Evolutionary conservation across 345 rosid genomes (phyloP).

Genomic region (Turritis glabra): DNA sequence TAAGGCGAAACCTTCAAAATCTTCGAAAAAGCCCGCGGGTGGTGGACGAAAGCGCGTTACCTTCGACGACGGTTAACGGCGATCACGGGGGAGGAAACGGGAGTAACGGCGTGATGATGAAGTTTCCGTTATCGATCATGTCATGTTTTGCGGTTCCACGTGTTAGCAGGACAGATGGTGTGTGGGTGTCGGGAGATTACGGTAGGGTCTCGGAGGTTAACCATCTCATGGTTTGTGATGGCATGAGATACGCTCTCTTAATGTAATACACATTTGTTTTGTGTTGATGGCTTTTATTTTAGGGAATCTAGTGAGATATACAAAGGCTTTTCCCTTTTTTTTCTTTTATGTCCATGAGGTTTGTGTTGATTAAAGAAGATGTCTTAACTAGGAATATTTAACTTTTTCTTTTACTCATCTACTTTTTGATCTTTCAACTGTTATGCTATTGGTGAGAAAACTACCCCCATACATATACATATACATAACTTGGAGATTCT

Average conservation of each 20-base stretch:
- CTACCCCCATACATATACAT: neutral
- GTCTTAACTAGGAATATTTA: conserved; percentile 3
- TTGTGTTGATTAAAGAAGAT: conserved; percentile 1
- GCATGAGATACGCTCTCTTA: conserved; percentile 94
- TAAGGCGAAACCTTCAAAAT: conserved; percentile 50
- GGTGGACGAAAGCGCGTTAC: conserved; percentile 66
- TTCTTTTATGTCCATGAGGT: conserved; percentile 13
- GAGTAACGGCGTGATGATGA: conserved; percentile 32
- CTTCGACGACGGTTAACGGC: conserved; percentile 27
- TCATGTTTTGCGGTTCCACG: conserved; percentile 80
- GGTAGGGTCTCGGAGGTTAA: conserved; percentile 70
- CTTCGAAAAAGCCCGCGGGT: conserved; percentile 64
- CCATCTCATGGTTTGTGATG: conserved; percentile 84
- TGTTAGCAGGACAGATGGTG: conserved; percentile 58
- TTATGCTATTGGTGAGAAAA: neutral
- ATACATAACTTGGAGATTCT: neutral
- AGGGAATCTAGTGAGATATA: conserved; percentile 14
- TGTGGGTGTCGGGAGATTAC: conserved; percentile 76
- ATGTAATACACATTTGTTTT: conserved; percentile 47
- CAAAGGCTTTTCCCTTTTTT: neutral
- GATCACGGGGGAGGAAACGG: conserved; percentile 1
- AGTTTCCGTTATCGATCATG: conserved; percentile 52
- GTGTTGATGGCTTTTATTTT: conserved; percentile 8
- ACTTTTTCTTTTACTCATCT: neutral
- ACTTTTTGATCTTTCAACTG: neutral